A percentile compares a stretch with the other conserved stretches of the same genome.
Conservation (phyloP, 495 filamentous ascomycete genomes). For the Penicillium angulare region DNA sequence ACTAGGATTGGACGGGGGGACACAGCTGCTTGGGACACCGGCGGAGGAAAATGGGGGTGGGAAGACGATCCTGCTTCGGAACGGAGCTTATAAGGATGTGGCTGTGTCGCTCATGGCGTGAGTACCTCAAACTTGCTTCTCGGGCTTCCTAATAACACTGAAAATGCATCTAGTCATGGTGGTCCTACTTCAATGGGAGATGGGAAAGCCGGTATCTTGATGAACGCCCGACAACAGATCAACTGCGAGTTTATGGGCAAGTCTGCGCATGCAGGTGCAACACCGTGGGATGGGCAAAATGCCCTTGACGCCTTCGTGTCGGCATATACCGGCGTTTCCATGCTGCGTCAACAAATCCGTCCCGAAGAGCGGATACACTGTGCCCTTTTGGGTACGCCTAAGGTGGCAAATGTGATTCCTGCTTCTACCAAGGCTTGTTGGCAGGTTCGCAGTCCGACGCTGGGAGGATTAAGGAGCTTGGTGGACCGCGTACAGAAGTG, state of each 20-base stretch:
- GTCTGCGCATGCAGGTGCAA: slow-evolving; percentile 8
- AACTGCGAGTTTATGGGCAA: slow-evolving; percentile 9
- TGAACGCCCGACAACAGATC: too few species aligned
- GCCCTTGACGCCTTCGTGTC: slow-evolving; percentile 13
- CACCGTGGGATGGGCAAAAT: slow-evolving; percentile 17
- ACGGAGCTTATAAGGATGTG: slow-evolving; percentile 10
- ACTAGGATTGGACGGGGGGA: slow-evolving; percentile 3
- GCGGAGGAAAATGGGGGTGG: slow-evolving; percentile 16
- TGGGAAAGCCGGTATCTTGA: too few species aligned
- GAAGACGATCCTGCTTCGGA: slow-evolving; percentile 11
- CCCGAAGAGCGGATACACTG: slow-evolving; percentile 11
- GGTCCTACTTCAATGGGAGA: too few species aligned
- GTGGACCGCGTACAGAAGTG: slow-evolving; percentile 46
- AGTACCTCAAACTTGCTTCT: too few species aligned
- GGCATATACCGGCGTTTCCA: slow-evolving; percentile 9
- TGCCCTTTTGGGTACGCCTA: slow-evolving; percentile 49
- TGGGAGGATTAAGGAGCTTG: slow-evolving; percentile 35
- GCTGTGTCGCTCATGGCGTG: slow-evolving; percentile 15
- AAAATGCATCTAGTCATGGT: too few species aligned
- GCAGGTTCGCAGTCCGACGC: slow-evolving; percentile 36
- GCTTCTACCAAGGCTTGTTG: slow-evolving; percentile 45
- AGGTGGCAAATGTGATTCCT: slow-evolving; percentile 55
- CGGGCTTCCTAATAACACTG: too few species aligned
- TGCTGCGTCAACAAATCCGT: slow-evolving; percentile 12
- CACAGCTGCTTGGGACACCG: slow-evolving; percentile 12